Conservation (phyloP, 2,329 filamentous ascomycete genomes). For the Penicillium sp. region DNA sequence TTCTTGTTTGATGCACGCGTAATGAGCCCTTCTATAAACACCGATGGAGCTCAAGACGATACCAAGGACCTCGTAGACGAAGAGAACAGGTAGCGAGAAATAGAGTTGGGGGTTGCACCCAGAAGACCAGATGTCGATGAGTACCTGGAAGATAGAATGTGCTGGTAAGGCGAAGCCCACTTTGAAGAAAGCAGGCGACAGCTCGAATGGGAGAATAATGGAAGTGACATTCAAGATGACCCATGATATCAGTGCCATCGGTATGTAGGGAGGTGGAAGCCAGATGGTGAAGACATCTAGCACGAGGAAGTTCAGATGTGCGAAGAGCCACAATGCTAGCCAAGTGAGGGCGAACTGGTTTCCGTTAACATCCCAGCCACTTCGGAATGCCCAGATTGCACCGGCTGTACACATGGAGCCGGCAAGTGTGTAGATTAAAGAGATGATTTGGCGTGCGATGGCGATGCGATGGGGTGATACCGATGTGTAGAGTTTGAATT, state of each 20-base stretch:
- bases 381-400: constrained; percentile 47
- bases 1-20: constrained; percentile 20
- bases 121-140: constrained; percentile 47
- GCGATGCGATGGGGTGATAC: constrained; percentile 33
- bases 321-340: constrained; percentile 48
- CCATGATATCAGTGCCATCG: constrained; percentile 49
- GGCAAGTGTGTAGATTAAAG: constrained; percentile 41
- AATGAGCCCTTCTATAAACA: constrained; percentile 24
- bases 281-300: constrained; percentile 48
- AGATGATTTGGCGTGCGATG: constrained; percentile 37
- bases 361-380: constrained; percentile 42
- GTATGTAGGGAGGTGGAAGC: constrained; percentile 43
- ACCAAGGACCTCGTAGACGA: constrained; percentile 40
- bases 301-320: constrained; percentile 47
- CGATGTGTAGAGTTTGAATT: constrained; percentile 41
- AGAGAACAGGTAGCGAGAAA: constrained; percentile 46
- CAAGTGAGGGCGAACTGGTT: constrained; percentile 47
- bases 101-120: constrained; percentile 45
- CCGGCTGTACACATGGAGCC: constrained; percentile 44
- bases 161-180: constrained; percentile 45
- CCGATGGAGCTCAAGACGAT: constrained; percentile 17
- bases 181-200: constrained; percentile 45
- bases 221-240: constrained; percentile 46
- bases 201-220: constrained; percentile 46
- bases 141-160: constrained; percentile 42